Evolutionary conservation across 495 filamentous ascomycete genomes (phyloP), one percentile per base, ranked within the genome.

Genomic region (Penicillium atrosanguineum): DNA sequence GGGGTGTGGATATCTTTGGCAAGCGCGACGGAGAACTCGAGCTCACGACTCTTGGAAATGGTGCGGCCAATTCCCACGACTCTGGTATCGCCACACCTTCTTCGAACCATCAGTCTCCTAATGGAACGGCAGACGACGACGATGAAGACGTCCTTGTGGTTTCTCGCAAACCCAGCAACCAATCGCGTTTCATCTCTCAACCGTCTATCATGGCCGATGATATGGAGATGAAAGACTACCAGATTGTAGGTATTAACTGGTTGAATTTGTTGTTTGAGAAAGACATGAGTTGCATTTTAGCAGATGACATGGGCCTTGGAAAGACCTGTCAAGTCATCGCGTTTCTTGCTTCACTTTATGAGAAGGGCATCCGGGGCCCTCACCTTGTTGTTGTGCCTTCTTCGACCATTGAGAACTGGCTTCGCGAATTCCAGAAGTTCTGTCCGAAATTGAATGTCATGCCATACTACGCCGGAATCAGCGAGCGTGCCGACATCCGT

Each of bases 321-420:
- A 98, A 98, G 75, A 98, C 94, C 0, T 96, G 91, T 59, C 92
- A 97, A 62, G 91, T 98, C 48, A 96, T 98, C 57, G 83, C 91
- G 0, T 92, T 97, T 65, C 79, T 98, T 20, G 85, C 91, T 4
- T 87, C 96, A 57, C 74, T 98, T 7, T 81, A 84, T 14, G 83
- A 90, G 57, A 82, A 74, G 21, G 79, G 77, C 1, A 71, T 84
- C 14, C 80, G 79, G 44, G 91, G 91, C 47, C 89, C 91, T 28
- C 92, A 95, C 65, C 71, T 98, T 36, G 76, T 98, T 29, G 83
- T 98, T 18, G 95, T 97, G 0, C 94, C 95, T 2, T 85, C 88
- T 1, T 96, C 92, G 2, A 97, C 92, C 0, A 79, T 96, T 19
- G 94, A 96, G 57, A 97, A 97, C 64, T 98, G 94, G 94, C 78